Conservation (phyloP, 23 red algal species). For the Chondrus crispus region DNA sequence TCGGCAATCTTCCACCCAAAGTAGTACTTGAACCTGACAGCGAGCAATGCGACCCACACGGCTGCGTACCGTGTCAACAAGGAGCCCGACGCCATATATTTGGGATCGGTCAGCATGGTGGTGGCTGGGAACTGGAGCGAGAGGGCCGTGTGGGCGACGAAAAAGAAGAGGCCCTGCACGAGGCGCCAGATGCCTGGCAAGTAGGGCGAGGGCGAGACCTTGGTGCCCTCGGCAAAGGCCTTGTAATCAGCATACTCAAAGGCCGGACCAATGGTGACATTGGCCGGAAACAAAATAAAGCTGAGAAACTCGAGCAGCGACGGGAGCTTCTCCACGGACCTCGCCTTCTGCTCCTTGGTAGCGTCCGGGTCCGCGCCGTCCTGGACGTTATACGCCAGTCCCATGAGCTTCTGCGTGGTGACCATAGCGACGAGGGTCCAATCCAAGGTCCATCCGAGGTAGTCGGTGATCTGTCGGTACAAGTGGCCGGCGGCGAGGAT, state of each 20-base stretch:
- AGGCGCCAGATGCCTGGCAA: constrained; percentile 51
- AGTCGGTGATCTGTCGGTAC: constrained; percentile 88
- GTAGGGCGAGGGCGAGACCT: constrained; percentile 27
- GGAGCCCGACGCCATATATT: constrained; percentile 56
- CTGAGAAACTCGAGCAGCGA: constrained; percentile 73
- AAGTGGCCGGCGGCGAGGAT: constrained; percentile 75
- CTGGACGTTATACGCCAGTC: constrained; percentile 77
- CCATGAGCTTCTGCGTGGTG: constrained; percentile 93
- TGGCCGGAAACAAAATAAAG: constrained; percentile 93
- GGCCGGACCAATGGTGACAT: constrained; percentile 81
- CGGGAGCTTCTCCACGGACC: constrained; percentile 59
- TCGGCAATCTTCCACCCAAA: constrained; percentile 99
- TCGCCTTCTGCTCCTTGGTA: constrained; percentile 45
- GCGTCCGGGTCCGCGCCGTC: constrained; percentile 50
- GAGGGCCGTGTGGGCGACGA: constrained; percentile 53
- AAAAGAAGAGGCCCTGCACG: constrained; percentile 68
- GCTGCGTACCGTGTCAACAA: constrained; percentile 57
- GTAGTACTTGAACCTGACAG: constrained; percentile 96
- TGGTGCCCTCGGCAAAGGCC: constrained; percentile 48
- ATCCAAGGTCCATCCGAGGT: constrained; percentile 92
- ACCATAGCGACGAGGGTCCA: constrained; percentile 93
- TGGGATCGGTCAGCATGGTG: constrained; percentile 38
- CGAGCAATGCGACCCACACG: constrained; percentile 78
- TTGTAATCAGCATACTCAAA: constrained; percentile 87
- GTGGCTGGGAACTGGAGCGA: constrained; percentile 44